phyloP scores from a whole-genome alignment of 805 yeast species.

The Barnettozyma vustinii region DNA sequence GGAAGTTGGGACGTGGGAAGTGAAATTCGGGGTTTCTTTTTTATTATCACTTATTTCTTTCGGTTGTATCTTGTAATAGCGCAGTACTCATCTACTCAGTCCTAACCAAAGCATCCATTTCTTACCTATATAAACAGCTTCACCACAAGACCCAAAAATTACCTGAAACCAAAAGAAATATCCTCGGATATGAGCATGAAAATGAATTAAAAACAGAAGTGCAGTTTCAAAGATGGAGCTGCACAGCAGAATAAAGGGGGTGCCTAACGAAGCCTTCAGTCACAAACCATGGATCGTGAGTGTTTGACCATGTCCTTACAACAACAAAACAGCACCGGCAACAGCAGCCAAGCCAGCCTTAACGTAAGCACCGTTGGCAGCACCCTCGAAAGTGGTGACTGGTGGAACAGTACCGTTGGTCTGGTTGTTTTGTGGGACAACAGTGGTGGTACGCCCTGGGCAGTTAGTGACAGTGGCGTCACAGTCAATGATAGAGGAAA shows the following conservation, averaged over 20 bases:
- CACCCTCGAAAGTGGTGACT: constrained; percentile 26
- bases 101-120: neutral
- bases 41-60: no score
- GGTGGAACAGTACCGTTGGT: constrained; percentile 22
- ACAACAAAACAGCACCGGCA: constrained; percentile 26
- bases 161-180: neutral
- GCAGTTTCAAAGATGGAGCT: no score
- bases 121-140: neutral
- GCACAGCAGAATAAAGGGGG: no score
- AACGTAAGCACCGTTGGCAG: constrained; percentile 22
- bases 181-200: neutral
- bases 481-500: constrained; percentile 15
- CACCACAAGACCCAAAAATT: neutral
- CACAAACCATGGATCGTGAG: no score
- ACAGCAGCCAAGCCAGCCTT: constrained; percentile 27
- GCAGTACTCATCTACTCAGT: neutral
- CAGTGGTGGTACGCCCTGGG: constrained; percentile 8
- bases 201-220: neutral
- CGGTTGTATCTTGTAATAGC: no score
- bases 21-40: no score
- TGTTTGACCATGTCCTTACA: constrained; percentile 16
- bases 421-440: constrained; percentile 9
- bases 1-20: no score
- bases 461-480: constrained; percentile 10
- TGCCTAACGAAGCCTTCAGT: no score